Evolutionary conservation across 1,139 yeast genomes (phyloP), one percentile per base, ranked within the genome.

Genomic region (Kluyveromyces sp.): DNA sequence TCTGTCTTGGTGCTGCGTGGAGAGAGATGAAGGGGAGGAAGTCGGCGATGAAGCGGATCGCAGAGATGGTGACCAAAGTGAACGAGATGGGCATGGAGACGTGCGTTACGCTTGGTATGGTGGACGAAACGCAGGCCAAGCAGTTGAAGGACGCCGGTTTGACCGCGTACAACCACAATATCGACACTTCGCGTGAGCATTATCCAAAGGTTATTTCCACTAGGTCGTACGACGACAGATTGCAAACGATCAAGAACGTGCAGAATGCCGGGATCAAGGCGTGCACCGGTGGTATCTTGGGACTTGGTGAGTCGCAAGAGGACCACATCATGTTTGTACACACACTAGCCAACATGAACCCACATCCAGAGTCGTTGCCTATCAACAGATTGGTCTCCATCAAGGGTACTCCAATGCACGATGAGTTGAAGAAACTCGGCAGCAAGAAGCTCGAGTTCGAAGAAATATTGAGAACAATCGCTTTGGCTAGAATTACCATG

Each of bases 1-100:
- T 84, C 59, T 84, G 95, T 60, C 79, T 84, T 82, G 95, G 94
- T 39, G 88, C 92, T 8, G 95, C 94, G 1, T 85, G 92, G 92
- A 73, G 95, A 60, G 92, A 83, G 52, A 84, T 85, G 94, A 70
- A 72, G 41, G 94, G 94, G 7, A 70, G 94, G 43, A 84, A 83
- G 60, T 75, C 80, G 27, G 88, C 84, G 0, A 62, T 84, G 52
- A 77, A 73, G 51, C 76, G 71, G 54, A 81, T 84, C 48, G 70
- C 79, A 25, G 75, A 78, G 46, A 83, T 84, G 92, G 82, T 84
- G 27, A 63, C 70, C 28, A 75, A 69, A 48, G 82, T 84, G 46
- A 80, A 82, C 56, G 83, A 78, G 35, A 65, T 84, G 63, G 79
- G 81, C 0, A 70, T 85, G 77, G 94, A 84, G 61, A 79, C 85